Conservation (phyloP, 108 stramenopile species). For the Mayamaea pseudoterrestris region DNA sequence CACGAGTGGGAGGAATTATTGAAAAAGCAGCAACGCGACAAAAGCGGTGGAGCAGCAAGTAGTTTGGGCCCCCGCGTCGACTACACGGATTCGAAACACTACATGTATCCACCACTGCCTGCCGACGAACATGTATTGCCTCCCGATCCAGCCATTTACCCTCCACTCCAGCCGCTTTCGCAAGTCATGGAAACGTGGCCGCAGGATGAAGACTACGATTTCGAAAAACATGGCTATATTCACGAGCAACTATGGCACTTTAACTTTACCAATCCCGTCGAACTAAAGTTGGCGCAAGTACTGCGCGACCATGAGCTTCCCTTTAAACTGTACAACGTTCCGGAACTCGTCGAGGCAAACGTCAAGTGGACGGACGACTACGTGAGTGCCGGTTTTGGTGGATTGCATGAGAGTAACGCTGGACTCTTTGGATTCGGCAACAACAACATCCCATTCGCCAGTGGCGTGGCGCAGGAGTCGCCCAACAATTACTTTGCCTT, state of each 20-base stretch:
- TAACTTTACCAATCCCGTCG: conserved; percentile 46
- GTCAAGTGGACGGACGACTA: conserved; percentile 82
- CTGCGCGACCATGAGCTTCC: conserved; percentile 70
- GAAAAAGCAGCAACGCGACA: background rate
- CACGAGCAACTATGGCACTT: conserved; percentile 64
- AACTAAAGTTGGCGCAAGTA: conserved; percentile 40
- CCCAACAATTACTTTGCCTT: conserved; percentile 78
- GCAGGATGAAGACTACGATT: conserved; percentile 66
- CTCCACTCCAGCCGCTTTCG: conserved; percentile 33
- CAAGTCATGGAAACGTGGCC: conserved; percentile 59
- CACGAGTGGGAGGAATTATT: conserved; percentile 3
- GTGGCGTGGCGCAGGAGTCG: conserved; percentile 51
- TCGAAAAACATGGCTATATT: conserved; percentile 17
- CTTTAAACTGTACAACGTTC: conserved; percentile 73
- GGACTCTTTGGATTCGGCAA: conserved; percentile 1
- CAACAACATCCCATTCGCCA: conserved; percentile 11
- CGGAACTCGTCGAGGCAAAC: conserved; percentile 51
- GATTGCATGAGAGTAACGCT: conserved; percentile 2
- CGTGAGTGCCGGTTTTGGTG: conserved; percentile 39
- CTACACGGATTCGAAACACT: conserved; percentile 3
- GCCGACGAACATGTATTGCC: background rate
- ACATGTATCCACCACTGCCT: conserved; percentile 1
- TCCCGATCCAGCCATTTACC: conserved; percentile 36
- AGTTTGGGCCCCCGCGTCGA: conserved; percentile 1
- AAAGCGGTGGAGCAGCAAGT: background rate